Base-by-base conservation (phyloP, 73 alveolate genomes). In the Blepharisma japonicum region DNA sequence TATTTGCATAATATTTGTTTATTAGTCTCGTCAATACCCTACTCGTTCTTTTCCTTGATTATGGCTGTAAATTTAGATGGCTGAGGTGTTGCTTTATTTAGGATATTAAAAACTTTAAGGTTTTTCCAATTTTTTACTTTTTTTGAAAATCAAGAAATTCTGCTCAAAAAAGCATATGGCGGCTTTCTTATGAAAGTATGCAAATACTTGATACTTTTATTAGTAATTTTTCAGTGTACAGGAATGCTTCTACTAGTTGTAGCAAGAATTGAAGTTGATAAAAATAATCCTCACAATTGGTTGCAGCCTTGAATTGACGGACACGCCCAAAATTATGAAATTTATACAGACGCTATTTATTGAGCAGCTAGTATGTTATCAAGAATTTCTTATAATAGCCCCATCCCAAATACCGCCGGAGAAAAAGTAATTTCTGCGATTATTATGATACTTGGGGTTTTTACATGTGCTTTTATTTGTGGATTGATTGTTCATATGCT, bases 361-460 rank as follows among this genome's bases (percentile, higher is more conserved):
- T 61, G 74, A 39, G 38, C 74, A 20, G 74, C 74, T 1, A 39
- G 68, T 3, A 53, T 20, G 23, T 1, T n/a, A 53, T 53, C 23
- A 20, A 53, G 23, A 53, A n/a, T 53, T 53, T n/a, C 23, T 20
- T 53, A 20, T 20, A 53, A 53, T 2, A n/a, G 68, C 68, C 23
- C 23, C 0, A 53, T 53, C 18, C 68, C 23, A 53, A 53, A 20
- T 20, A 53, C 23, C 0, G 23, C 23, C 0, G 23, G 23, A 53
- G 23, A n/a, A 53, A 53, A 53, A 53, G 23, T 20, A 53, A 20
- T n/a, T 20, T 53, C 23, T 53, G 68, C 18, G 3, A 0, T 53
- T 53, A 20, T 88, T 38, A 85, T 88, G 92, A 79, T 81, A 6
- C 68, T 74, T 39, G 95, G 95, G 4, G 90, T 81, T 1, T 54